These are phyloP conservation scores for Aeminium ludgeri DNA, from an alignment of 495 filamentous ascomycete species.

Conservation along the genomic window DNA sequence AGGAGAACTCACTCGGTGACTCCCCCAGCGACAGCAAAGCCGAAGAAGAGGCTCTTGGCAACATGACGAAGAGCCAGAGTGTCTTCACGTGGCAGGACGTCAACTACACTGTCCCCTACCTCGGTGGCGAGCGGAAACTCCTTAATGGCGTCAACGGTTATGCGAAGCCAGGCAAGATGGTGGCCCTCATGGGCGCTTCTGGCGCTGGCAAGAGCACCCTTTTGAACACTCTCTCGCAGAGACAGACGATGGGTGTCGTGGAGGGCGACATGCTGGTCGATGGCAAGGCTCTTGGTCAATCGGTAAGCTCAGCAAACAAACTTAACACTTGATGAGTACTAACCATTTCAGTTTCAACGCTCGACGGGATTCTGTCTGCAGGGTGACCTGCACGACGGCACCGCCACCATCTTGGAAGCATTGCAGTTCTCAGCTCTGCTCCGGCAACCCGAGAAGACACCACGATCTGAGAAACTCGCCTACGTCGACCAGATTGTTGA, in stretches of 20 bases:
- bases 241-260: conserved; percentile 50
- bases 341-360: too few species aligned
- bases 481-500: conserved; percentile 29
- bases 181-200: conserved; percentile 68
- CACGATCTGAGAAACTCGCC: conserved; percentile 28
- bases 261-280: conserved; percentile 42
- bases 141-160: conserved; percentile 59
- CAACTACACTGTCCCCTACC: conserved; percentile 55
- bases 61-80: conserved; percentile 43
- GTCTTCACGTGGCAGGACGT: conserved; percentile 65
- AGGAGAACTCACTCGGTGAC: conserved; percentile 8
- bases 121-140: conserved; percentile 50
- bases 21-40: conserved; percentile 19
- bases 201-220: conserved; percentile 74
- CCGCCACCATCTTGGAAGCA: conserved; percentile 48
- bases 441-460: conserved; percentile 36
- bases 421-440: conserved; percentile 51
- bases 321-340: too few species aligned
- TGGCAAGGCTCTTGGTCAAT: conserved; percentile 48
- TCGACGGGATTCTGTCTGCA: conserved; percentile 76
- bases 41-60: conserved; percentile 31
- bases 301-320: too few species aligned
- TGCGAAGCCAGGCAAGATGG: conserved; percentile 65
- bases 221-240: conserved; percentile 59
- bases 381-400: conserved; percentile 63